Percentiles rank a stretch among this genome's conserved stretches.
These are phyloP conservation scores for Verticillium tricorpus DNA, from an alignment of 2,329 filamentous ascomycete genomes.

Conservation along the genomic window DNA sequence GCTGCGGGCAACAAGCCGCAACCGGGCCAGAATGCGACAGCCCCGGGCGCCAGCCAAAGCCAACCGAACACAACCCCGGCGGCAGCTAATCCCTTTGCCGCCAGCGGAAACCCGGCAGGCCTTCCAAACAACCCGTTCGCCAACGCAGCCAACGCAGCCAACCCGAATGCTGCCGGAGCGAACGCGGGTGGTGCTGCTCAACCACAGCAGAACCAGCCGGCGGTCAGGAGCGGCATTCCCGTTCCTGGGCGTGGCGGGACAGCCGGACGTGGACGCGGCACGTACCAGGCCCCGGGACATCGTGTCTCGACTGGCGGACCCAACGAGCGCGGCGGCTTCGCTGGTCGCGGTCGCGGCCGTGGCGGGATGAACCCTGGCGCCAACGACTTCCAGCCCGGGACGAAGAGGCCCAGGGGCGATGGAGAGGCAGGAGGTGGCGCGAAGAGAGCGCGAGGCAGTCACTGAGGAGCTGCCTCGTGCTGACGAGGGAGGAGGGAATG, in stretches of 20 bases:
- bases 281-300: slow-evolving; percentile 32
- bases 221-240: slow-evolving; percentile 26
- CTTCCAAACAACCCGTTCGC: slow-evolving; percentile 9
- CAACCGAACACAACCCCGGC: background rate
- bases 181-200: slow-evolving; percentile 20
- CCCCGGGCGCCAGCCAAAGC: background rate
- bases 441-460: slow-evolving; percentile 36
- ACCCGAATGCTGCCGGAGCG: slow-evolving; percentile 2
- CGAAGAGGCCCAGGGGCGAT: slow-evolving; percentile 54
- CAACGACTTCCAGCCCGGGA: slow-evolving; percentile 53
- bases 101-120: background rate
- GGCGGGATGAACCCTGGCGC: slow-evolving; percentile 43
- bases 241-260: slow-evolving; percentile 34
- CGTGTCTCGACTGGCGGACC: slow-evolving; percentile 24
- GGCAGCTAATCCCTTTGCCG: background rate
- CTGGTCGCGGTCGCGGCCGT: slow-evolving; percentile 25
- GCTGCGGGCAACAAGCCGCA: slow-evolving; percentile 7
- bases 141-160: background rate
- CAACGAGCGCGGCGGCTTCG: slow-evolving; percentile 27
- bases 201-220: slow-evolving; percentile 16
- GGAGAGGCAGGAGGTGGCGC: slow-evolving; percentile 35
- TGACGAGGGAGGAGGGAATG: background rate
- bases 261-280: slow-evolving; percentile 28
- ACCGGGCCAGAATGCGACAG: slow-evolving; percentile 5
- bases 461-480: slow-evolving; percentile 14